Conservation (phyloP, 2,329 filamentous ascomycete genomes). For the Leptographium radiaticola region DNA sequence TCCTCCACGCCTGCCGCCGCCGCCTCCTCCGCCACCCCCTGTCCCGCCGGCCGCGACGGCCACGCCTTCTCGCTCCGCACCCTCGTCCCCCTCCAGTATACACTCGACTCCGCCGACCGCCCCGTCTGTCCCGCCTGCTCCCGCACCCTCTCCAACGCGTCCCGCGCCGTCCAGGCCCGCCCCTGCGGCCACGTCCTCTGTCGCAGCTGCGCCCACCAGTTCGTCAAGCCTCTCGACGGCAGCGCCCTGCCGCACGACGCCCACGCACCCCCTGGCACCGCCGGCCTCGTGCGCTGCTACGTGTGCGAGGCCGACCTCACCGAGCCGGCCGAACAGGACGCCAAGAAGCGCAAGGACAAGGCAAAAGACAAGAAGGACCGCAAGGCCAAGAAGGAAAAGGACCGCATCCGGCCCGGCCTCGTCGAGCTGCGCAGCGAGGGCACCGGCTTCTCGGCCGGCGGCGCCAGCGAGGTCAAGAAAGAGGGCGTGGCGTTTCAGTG, state of each 20-base stretch:
- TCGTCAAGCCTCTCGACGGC: constrained; percentile 50
- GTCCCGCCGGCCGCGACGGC: constrained; percentile 19
- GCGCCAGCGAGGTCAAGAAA: constrained; percentile 69
- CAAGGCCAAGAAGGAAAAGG: constrained; percentile 31
- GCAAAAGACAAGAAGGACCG: constrained; percentile 21
- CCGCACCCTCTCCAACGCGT: constrained; percentile 69
- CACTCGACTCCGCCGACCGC: constrained; percentile 20
- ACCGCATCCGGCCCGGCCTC: constrained; percentile 54
- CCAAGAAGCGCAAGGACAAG: not conserved
- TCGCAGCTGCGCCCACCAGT: constrained; percentile 69
- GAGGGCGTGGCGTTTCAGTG: constrained; percentile 39
- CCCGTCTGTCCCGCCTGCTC: constrained; percentile 71
- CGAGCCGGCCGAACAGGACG: constrained; percentile 19
- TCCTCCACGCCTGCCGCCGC: not conserved
- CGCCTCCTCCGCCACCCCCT: not conserved
- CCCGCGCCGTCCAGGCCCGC: constrained; percentile 69
- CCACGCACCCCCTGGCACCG: constrained; percentile 36
- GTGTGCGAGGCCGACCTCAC: constrained; percentile 77
- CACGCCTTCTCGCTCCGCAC: constrained; percentile 70
- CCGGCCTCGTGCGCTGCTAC: constrained; percentile 54
- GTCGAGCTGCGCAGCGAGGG: constrained; percentile 75
- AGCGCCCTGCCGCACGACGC: constrained; percentile 29
- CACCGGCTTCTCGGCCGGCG: constrained; percentile 85
- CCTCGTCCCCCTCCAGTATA: constrained; percentile 65
- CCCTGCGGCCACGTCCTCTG: constrained; percentile 90